These are phyloP conservation scores for Bipolaris oryzae DNA, from an alignment of 2,329 filamentous ascomycete species.

Conservation along the genomic window DNA sequence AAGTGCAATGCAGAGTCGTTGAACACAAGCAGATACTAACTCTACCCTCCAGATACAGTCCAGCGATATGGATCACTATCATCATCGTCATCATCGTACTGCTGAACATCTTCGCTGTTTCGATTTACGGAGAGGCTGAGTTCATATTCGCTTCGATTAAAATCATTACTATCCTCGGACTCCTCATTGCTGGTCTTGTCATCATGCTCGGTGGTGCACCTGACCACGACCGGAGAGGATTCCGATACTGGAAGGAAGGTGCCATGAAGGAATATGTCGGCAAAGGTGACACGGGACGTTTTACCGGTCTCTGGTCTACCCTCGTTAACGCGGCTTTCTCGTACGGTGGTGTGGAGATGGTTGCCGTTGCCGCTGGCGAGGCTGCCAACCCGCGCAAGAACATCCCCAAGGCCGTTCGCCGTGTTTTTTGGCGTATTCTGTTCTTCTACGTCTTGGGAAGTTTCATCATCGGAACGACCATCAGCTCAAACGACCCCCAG, in stretches of 20 bases:
- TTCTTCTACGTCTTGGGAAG: slow-evolving; percentile 61
- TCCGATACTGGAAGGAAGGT: slow-evolving; percentile 71
- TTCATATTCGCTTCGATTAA: slow-evolving; percentile 58
- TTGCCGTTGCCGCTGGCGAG: slow-evolving; percentile 47
- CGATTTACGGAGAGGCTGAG: slow-evolving; percentile 56
- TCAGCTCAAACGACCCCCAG: slow-evolving; percentile 60
- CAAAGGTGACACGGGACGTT: slow-evolving; percentile 63
- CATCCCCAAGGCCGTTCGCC: slow-evolving; percentile 61
- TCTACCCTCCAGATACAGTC: slow-evolving; percentile 4
- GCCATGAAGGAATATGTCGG: slow-evolving; percentile 59
- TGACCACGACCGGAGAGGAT: slow-evolving; percentile 56
- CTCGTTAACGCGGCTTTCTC: slow-evolving; percentile 60
- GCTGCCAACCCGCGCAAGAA: slow-evolving; percentile 45
- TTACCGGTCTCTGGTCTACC: slow-evolving; percentile 64
- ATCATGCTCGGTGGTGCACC: slow-evolving; percentile 47
- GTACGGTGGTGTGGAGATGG: slow-evolving; percentile 47
- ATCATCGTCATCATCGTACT: slow-evolving; percentile 44
- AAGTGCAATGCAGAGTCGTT: not conserved
- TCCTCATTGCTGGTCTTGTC: slow-evolving; percentile 39
- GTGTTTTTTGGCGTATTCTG: slow-evolving; percentile 62
- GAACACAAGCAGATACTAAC: not conserved
- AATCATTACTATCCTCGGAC: slow-evolving; percentile 46
- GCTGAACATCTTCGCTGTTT: slow-evolving; percentile 46
- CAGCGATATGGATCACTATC: slow-evolving; percentile 44
- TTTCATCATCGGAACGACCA: slow-evolving; percentile 64